Conservation (phyloP, 768 basidiomycete genomes). For the Pleurotus citrinopileatus region DNA sequence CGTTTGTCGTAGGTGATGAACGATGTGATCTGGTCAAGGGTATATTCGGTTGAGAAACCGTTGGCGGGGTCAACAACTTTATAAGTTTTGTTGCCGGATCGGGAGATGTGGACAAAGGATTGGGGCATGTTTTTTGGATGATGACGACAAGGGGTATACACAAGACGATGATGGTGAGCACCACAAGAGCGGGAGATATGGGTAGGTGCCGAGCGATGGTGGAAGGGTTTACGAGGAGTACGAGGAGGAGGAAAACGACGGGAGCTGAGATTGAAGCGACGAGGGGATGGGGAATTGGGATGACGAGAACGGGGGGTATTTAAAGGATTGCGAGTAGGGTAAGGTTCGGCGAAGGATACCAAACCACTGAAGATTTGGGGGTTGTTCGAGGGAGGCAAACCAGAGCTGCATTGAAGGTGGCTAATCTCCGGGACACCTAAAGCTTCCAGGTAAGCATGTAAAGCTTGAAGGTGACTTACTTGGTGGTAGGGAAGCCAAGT, state of each 20-base stretch:
- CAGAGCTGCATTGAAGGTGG: not conserved
- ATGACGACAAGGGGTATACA: too few species aligned
- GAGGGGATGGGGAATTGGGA: not conserved
- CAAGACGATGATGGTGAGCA: too few species aligned
- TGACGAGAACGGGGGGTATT: not conserved
- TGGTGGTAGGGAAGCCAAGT: slow-evolving; percentile 30
- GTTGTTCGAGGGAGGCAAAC: not conserved
- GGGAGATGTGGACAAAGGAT: not conserved
- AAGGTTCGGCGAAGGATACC: not conserved
- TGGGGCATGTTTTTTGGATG: not conserved
- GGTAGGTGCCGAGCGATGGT: too few species aligned
- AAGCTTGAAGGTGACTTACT: slow-evolving; percentile 9
- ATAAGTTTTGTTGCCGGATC: not conserved
- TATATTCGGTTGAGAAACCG: not conserved
- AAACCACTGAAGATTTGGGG: not conserved
- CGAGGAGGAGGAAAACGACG: not conserved
- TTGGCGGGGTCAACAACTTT: not conserved
- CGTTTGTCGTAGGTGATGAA: not conserved
- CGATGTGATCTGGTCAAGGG: not conserved
- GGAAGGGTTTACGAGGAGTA: not conserved
- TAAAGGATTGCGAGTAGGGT: too few species aligned
- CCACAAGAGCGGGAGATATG: too few species aligned
- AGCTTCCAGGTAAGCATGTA: not conserved
- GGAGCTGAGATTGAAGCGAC: not conserved
- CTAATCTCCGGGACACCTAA: not conserved